Evolutionary conservation across 73 alveolate species (phyloP), one percentile per base, ranked within the genome.

Genomic region (Durusdinium trenchii): DNA sequence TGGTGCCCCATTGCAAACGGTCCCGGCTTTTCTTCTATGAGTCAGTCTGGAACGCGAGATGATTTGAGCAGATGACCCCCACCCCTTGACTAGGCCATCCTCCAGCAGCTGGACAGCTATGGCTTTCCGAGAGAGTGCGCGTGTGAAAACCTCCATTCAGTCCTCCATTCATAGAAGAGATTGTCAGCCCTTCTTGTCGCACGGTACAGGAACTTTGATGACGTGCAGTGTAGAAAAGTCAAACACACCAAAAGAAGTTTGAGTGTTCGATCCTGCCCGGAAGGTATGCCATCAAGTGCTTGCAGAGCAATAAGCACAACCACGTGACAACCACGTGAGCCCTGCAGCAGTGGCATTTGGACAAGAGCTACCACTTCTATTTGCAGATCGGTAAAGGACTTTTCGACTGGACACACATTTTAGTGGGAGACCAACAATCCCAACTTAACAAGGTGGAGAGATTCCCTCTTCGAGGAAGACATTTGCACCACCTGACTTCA

Each of bases 311-410:
- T 84, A 87, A 87, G 64, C 95, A 87, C 83, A 87, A 87, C 43
- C 95, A 87, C 47, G 95, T 87, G 84, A 87, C 95, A 14, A 87
- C 95, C 38, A 87, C 95, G 95, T 47, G 62, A n/a, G n/a, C n/a
- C n/a, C n/a, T n/a, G n/a, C n/a, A n/a, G n/a, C n/a, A n/a, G n/a
- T n/a, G n/a, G n/a, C n/a, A n/a, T n/a, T n/a, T n/a, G n/a, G n/a
- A n/a, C n/a, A n/a, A n/a, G n/a, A n/a, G n/a, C n/a, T n/a, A n/a
- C n/a, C n/a, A n/a, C n/a, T n/a, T n/a, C n/a, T n/a, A n/a, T n/a
- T n/a, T n/a, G n/a, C n/a, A n/a, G n/a, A n/a, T n/a, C n/a, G n/a
- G n/a, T n/a, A n/a, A n/a, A n/a, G n/a, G n/a, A n/a, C n/a, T n/a
- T n/a, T n/a, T n/a, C n/a, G n/a, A n/a, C n/a, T n/a, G n/a, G n/a